Conservation (phyloP, 345 rosid species). For the Anacardium occidentale region DNA sequence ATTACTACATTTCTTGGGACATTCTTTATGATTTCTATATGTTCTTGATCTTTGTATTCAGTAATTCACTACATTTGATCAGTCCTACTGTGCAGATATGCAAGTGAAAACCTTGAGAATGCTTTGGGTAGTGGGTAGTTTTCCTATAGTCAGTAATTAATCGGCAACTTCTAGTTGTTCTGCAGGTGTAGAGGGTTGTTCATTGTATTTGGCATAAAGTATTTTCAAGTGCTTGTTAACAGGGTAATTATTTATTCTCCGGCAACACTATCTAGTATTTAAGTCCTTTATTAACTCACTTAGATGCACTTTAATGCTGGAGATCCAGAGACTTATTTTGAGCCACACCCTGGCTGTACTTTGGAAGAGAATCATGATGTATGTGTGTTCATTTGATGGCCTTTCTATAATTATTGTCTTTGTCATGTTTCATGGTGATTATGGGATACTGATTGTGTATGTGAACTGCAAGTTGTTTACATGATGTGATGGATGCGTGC, state of each 20-base stretch:
- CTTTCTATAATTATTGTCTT: too few relatives aligned
- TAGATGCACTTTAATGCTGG: background rate
- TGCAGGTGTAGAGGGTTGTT: background rate
- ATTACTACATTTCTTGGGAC: background rate
- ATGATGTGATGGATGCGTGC: background rate
- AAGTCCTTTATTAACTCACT: too few relatives aligned
- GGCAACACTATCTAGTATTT: too few relatives aligned
- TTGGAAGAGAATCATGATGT: too few relatives aligned
- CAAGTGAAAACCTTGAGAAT: background rate
- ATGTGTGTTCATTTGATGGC: background rate
- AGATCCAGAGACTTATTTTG: background rate
- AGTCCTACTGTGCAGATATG: background rate
- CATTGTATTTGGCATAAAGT: background rate
- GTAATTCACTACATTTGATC: background rate
- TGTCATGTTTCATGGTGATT: background rate
- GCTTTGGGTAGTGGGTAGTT: background rate
- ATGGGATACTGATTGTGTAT: background rate
- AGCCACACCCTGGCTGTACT: too few relatives aligned
- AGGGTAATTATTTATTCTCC: too few relatives aligned
- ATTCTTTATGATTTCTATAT: background rate
- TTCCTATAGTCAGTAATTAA: too few relatives aligned
- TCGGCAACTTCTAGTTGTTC: background rate
- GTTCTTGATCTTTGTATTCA: background rate
- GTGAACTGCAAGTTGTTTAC: background rate
- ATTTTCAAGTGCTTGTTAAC: background rate